phyloP scores from a whole-genome alignment of 139 green algal species.

The Chlorella sp. region DNA sequence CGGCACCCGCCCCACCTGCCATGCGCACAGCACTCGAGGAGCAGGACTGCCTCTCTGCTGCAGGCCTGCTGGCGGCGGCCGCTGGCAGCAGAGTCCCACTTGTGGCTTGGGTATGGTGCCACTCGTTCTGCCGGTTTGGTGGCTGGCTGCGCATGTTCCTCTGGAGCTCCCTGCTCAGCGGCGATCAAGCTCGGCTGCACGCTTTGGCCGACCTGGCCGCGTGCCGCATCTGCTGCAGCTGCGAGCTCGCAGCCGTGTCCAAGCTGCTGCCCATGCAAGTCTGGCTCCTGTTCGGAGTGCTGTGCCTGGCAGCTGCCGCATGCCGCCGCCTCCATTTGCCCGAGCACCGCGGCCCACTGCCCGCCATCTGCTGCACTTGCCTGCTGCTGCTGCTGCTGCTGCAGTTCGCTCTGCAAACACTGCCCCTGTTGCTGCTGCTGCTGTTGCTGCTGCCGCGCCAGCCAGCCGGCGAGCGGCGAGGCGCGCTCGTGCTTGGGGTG shows the following conservation, averaged over 20 bases:
- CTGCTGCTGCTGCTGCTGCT: neutral
- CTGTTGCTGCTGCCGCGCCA: no score
- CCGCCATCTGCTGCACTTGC: neutral
- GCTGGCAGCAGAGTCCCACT: no score
- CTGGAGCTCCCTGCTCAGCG: neutral
- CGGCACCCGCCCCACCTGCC: neutral
- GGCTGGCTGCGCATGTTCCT: neutral
- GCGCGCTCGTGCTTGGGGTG: neutral
- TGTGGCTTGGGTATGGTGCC: no score
- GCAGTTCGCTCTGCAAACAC: neutral
- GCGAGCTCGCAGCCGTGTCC: neutral
- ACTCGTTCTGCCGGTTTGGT: neutral
- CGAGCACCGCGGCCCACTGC: neutral
- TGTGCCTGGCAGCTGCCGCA: no score
- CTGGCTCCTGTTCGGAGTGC: no score
- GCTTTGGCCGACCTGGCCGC: no score
- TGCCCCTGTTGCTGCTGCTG: neutral
- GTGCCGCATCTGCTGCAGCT: neutral
- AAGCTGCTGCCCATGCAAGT: no score
- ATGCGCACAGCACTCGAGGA: neutral
- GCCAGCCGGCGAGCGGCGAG: neutral
- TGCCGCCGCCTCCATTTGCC: no score
- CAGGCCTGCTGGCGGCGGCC: no score
- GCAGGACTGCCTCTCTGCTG: no score
- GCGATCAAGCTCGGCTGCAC: no score